Conservation (phyloP, 2,329 filamentous ascomycete genomes). For the Epichloe gansuensis region DNA sequence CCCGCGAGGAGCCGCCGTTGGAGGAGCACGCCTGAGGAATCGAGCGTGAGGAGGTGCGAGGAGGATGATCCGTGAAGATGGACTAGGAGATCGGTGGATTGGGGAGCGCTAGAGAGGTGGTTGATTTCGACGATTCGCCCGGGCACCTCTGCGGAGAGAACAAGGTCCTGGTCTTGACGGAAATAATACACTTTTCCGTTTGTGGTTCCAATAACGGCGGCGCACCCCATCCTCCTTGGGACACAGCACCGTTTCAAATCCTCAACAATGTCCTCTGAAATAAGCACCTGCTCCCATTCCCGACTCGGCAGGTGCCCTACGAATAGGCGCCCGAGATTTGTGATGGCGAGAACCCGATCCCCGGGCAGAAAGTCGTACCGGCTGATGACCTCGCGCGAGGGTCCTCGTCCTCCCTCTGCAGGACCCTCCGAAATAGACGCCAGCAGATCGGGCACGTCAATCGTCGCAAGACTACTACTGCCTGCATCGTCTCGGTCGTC, state of each 20-base stretch:
- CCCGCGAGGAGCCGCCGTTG: conserved; percentile 19
- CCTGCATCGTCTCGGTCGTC: conserved; percentile 1
- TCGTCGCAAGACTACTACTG: conserved; percentile 8
- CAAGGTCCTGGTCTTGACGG: conserved; percentile 10
- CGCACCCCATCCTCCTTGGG: conserved; percentile 25
- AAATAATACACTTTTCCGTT: conserved; percentile 36
- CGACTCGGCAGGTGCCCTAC: conserved; percentile 25
- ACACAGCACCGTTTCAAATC: conserved; percentile 36
- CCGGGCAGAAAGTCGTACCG: conserved; percentile 50
- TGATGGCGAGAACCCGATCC: conserved; percentile 40
- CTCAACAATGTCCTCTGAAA: conserved; percentile 18
- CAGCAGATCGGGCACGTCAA: conserved; percentile 23
- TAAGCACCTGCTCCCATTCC: conserved; percentile 30
- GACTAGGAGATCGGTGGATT: conserved; percentile 26
- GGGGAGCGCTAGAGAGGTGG: conserved; percentile 17
- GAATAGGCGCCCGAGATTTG: conserved; percentile 47
- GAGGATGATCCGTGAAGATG: conserved; percentile 32
- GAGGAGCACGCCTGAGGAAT: conserved; percentile 17
- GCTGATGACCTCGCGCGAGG: conserved; percentile 34
- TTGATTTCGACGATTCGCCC: conserved; percentile 41
- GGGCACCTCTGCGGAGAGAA: conserved; percentile 24
- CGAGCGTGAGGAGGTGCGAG: conserved; percentile 29
- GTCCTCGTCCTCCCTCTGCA: background rate
- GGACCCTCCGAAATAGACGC: conserved; percentile 7
- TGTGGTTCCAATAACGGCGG: conserved; percentile 36